Percentiles rank a stretch among this genome's conserved stretches.
Evolutionary conservation across 495 filamentous ascomycete genomes (phyloP).

Genomic region (Collariella sp.): DNA sequence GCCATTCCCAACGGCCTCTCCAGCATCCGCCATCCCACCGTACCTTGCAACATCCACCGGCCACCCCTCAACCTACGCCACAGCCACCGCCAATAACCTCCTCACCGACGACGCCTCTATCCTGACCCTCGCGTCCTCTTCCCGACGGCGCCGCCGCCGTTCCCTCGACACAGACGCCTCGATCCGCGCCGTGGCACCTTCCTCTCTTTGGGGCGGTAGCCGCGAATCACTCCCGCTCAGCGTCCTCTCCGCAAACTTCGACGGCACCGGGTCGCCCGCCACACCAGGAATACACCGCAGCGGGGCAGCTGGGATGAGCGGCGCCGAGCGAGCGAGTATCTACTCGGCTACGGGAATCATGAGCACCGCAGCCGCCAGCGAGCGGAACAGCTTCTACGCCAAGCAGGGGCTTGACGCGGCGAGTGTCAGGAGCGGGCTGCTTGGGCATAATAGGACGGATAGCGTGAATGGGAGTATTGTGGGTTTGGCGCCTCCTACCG

Average conservation of each 20-base stretch:
- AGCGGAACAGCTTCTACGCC: slow-evolving; percentile 74
- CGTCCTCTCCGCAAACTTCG: slow-evolving; percentile 72
- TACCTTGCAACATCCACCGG: slow-evolving; percentile 53
- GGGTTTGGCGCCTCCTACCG: slow-evolving; percentile 1
- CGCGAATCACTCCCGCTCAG: slow-evolving; percentile 81
- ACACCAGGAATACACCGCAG: slow-evolving; percentile 47
- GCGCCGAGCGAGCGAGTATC: slow-evolving; percentile 74
- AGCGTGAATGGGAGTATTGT: slow-evolving; percentile 73
- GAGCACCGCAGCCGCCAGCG: slow-evolving; percentile 39
- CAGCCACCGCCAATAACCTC: slow-evolving; percentile 84
- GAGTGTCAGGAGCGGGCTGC: slow-evolving; percentile 66
- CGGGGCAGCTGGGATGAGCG: slow-evolving; percentile 64
- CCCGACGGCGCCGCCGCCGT: slow-evolving; percentile 77
- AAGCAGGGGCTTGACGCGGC: slow-evolving; percentile 61
- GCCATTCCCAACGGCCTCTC: slow-evolving; percentile 70
- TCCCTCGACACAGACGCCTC: slow-evolving; percentile 95
- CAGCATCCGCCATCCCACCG: slow-evolving; percentile 70
- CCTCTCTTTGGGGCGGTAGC: slow-evolving; percentile 84
- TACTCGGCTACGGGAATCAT: slow-evolving; percentile 72
- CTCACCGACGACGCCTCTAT: slow-evolving; percentile 93
- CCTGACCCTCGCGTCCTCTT: slow-evolving; percentile 91
- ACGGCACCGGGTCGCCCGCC: slow-evolving; percentile 26
- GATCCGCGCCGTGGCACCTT: slow-evolving; percentile 83
- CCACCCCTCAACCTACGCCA: slow-evolving; percentile 74
- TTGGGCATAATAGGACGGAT: slow-evolving; percentile 72